These are phyloP conservation scores for Sporothrix variecibatus DNA, from an alignment of 2,329 filamentous ascomycete genomes.

Conservation along the genomic window DNA sequence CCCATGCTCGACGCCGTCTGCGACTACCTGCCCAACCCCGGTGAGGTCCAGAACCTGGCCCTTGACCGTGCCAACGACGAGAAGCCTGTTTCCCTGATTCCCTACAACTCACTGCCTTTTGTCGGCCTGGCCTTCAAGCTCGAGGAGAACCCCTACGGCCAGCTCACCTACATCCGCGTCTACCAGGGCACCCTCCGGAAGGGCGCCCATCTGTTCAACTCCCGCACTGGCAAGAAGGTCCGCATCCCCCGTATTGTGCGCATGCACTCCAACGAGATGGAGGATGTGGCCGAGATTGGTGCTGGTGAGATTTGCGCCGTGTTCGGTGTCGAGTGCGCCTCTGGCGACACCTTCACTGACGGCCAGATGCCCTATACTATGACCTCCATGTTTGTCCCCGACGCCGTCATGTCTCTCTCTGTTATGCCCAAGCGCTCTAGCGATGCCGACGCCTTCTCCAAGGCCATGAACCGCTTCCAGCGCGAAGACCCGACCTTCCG, in stretches of 20 bases:
- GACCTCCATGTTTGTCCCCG: slow-evolving; percentile 97
- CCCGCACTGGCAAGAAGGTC: slow-evolving; percentile 91
- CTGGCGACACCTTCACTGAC: slow-evolving; percentile 97
- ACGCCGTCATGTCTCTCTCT: slow-evolving; percentile 95
- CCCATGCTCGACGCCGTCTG: slow-evolving; percentile 94
- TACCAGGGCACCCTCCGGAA: slow-evolving; percentile 92
- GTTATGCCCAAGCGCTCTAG: slow-evolving; percentile 95
- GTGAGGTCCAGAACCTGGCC: slow-evolving; percentile 84
- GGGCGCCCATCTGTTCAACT: slow-evolving; percentile 89
- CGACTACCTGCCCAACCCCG: slow-evolving; percentile 91
- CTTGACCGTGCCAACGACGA: slow-evolving; percentile 81
- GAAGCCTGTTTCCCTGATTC: slow-evolving; percentile 79
- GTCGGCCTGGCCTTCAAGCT: slow-evolving; percentile 97
- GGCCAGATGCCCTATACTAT: slow-evolving; percentile 90
- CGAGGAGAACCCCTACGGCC: slow-evolving; percentile 97
- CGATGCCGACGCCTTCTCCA: slow-evolving; percentile 92
- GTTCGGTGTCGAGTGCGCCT: slow-evolving; percentile 96
- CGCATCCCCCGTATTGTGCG: slow-evolving; percentile 96
- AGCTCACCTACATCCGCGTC: slow-evolving; percentile 96
- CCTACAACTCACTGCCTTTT: slow-evolving; percentile 91
- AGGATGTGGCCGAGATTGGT: slow-evolving; percentile 88
- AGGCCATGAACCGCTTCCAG: slow-evolving; percentile 98
- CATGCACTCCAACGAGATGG: slow-evolving; percentile 99
- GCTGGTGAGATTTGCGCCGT: slow-evolving; percentile 98
- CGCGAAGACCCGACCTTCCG: slow-evolving; percentile 98